Base-by-base conservation (phyloP, 2,329 filamentous ascomycete genomes). In the Diplodia seriata region DNA sequence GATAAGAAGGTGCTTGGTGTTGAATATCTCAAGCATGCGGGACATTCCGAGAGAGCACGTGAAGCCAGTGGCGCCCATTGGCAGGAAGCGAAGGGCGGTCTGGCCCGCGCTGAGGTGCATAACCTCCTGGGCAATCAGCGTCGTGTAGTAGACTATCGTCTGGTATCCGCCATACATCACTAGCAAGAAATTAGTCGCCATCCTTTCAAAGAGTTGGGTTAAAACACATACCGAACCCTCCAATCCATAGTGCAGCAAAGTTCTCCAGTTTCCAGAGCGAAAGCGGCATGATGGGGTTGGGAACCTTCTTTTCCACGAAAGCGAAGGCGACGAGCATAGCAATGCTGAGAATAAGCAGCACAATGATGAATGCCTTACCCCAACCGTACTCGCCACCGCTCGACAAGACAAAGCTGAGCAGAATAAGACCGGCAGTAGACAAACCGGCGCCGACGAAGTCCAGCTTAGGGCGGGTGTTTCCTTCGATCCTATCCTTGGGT, bases 341-440 rank as follows among this genome's bases (percentile, higher is more conserved):
- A 23, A 82, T 71, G 4, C 79, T 77, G 0, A 80, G 36, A 3
- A 83, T 69, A 8, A 83, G 70, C 1, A 83, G 71, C 11, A 76
- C 79, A 33, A 83, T 82, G 67, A 83, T 81, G 61, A 83, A 83
- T 1, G 81, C 77, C 55, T 78, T 78, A 56, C 75, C 77, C 81
- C 81, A 83, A 18, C 81, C 81, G 68, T 83, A 83, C n/a, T 78
- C 76, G 20, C 81, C 81, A 2, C 81, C 81, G 68, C 80, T 80
- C 0, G 80, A 81, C 0, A 83, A 75, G 2, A 83, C 81, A 38
- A 83, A 83, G 26, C 80, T 80, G 14, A 83, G 76, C 8, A 83
- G 68, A 20, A 83, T 81, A 2, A 83, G 71, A 0, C 81, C 81
- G 1, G 74, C 75, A 0, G 81, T 83, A 0, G 80, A 82, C 12